Conservation (phyloP, 208 protist species). For the Leptomonas pyrrhocoris region DNA sequence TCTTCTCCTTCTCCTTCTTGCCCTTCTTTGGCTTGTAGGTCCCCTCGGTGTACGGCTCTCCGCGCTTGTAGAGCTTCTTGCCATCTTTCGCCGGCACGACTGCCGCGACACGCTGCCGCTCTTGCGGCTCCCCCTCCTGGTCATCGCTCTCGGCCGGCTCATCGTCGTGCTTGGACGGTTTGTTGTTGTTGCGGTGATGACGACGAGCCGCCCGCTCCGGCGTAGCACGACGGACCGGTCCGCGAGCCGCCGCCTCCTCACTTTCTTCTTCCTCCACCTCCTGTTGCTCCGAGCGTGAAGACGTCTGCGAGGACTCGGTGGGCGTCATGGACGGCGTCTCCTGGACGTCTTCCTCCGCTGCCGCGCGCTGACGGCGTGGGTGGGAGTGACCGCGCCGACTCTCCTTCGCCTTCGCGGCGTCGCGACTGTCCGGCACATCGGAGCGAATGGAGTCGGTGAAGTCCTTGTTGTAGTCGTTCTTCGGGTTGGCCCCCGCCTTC, state of each 20-base stretch:
- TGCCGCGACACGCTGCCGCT: neutral
- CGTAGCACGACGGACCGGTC: conserved; percentile 8
- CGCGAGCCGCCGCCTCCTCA: neutral
- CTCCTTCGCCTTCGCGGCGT: conserved; percentile 15
- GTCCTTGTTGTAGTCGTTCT: conserved; percentile 34
- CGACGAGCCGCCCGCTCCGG: conserved; percentile 20
- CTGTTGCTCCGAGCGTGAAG: neutral
- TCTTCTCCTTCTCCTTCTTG: neutral
- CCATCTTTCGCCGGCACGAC: neutral
- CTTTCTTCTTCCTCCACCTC: neutral
- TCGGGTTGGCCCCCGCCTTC: conserved; percentile 42
- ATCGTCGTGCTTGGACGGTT: conserved; percentile 1
- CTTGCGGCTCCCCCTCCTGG: neutral
- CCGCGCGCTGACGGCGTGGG: conserved; percentile 22
- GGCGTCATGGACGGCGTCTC: neutral
- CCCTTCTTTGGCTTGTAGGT: conserved; percentile 28
- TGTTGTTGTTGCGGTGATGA: neutral
- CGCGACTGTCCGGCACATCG: conserved; percentile 17
- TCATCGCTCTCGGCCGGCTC: conserved; percentile 2
- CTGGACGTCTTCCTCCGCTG: conserved; percentile 6
- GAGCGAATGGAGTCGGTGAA: conserved; percentile 17
- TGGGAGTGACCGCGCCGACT: conserved; percentile 12
- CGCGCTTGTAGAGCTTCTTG: conserved; percentile 17
- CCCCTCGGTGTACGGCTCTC: conserved; percentile 44
- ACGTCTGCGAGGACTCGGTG: neutral